Base-by-base conservation (phyloP, 371 early-diverging fungal species). In the Actinomortierella wolfii region DNA sequence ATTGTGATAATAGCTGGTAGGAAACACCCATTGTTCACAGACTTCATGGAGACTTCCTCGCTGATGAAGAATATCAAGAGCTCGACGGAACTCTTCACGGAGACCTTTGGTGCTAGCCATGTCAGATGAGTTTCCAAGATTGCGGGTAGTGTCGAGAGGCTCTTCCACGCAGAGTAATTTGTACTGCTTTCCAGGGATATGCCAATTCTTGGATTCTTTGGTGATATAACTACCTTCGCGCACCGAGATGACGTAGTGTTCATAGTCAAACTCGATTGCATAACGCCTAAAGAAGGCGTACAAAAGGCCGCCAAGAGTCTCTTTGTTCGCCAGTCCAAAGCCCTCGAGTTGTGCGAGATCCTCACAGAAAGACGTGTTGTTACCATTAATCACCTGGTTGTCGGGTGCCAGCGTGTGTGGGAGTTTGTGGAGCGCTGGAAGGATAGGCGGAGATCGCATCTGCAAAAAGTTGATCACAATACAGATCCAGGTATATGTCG, bases 401-500 rank as follows among this genome's bases (percentile, higher is more conserved):
- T 76, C 81, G 60, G 56, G 46, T 20, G 61, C 58, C 20, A 62
- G 67, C 1, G 54, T 54, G 41, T 64, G 65, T 13, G 78, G 74
- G 13, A 86, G 76, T 46, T 84, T 81, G 60, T 96, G 95, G 41
- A 97, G 76, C 15, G 85, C 85, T 0, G 97, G 97, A 20, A 97
- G 77, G 55, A 97, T 92, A 0, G 96, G 92, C 29, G 95, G 95
- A 15, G 85, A 57, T n/a, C 94, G 89, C 81, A 83, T 89, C 77
- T 97, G 97, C 42, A 97, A 76, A 68, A 93, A 97, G 64, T 92
- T 90, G 62, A 97, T 76, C 28, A 89, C 86, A 85, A 96, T 89
- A 68, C 91, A 92, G 18, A 92, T 92, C 96, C 96, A 95, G 20
- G 96, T 89, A 76, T 97, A 97, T 2, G 93, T 92, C 39, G 94